These are phyloP conservation scores for Panicum miliaceum DNA, from an alignment of 176 grass and related monocot species.

Conservation along the genomic window DNA sequence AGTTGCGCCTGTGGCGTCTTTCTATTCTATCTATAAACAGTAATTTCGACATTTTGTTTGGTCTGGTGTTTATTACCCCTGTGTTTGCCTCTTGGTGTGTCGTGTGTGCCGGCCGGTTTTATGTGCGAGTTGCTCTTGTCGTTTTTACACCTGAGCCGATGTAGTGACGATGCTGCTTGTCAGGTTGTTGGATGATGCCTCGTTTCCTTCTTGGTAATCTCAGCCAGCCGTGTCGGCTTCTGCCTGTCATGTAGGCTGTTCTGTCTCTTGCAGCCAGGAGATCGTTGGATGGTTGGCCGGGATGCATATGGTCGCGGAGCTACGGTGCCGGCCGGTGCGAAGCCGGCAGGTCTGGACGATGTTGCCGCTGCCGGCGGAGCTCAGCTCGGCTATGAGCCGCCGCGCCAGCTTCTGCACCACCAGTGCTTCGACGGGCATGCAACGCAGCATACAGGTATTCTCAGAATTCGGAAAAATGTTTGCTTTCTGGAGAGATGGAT, in stretches of 20 bases:
- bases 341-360: background rate
- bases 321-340: background rate
- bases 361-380: background rate
- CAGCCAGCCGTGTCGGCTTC: background rate
- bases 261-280: background rate
- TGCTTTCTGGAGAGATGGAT: background rate
- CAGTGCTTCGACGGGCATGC: background rate
- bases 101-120: background rate
- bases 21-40: background rate
- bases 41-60: background rate
- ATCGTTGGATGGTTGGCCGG: background rate
- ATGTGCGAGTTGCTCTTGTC: background rate
- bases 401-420: background rate
- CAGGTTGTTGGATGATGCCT: background rate
- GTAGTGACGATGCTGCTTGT: background rate
- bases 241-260: background rate
- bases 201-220: slow-evolving; percentile 10
- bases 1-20: background rate
- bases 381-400: background rate
- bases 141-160: background rate
- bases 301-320: background rate
- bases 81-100: background rate
- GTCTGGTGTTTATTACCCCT: background rate
- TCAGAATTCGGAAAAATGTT: too few relatives aligned
- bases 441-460: background rate